A percentile compares a stretch with the other conserved stretches of the same genome.
Conservation (phyloP, 2,329 filamentous ascomycete genomes). For the Beauveria medogensis region DNA sequence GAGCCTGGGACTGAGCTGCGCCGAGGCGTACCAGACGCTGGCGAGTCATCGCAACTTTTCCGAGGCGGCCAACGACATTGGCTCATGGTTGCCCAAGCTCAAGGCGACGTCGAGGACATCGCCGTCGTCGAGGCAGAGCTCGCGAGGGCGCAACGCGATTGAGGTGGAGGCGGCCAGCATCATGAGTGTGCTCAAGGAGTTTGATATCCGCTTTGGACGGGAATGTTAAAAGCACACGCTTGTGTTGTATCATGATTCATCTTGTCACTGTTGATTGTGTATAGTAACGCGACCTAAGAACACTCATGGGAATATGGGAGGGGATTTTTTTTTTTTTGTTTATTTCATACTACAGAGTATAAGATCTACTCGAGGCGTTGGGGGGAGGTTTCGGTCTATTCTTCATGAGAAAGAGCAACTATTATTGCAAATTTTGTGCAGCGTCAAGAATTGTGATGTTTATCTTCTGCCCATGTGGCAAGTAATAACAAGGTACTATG, state of each 20-base stretch:
- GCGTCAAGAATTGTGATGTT: too few relatives aligned
- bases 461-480: too few relatives aligned
- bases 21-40: slow-evolving; percentile 71
- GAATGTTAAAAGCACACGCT: slow-evolving; percentile 21
- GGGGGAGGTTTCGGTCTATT: not conserved
- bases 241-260: not conserved
- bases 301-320: not conserved
- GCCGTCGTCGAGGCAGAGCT: slow-evolving; percentile 18
- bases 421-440: too few relatives aligned
- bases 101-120: slow-evolving; percentile 44
- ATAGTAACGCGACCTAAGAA: slow-evolving; percentile 3
- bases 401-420: not conserved
- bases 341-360: not conserved
- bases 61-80: slow-evolving; percentile 63
- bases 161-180: slow-evolving; percentile 79
- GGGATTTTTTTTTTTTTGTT: not conserved
- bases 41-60: slow-evolving; percentile 70
- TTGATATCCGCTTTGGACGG: slow-evolving; percentile 64
- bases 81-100: slow-evolving; percentile 68
- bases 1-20: slow-evolving; percentile 59
- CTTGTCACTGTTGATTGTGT: not conserved
- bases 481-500: too few relatives aligned
- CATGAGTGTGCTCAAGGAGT: slow-evolving; percentile 76
- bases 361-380: not conserved
- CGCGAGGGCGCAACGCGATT: slow-evolving; percentile 47